Percentiles rank a stretch among this genome's conserved stretches.
phyloP scores from a whole-genome alignment of 2,329 filamentous ascomycete genomes.

The Venturiaceae sp. region DNA sequence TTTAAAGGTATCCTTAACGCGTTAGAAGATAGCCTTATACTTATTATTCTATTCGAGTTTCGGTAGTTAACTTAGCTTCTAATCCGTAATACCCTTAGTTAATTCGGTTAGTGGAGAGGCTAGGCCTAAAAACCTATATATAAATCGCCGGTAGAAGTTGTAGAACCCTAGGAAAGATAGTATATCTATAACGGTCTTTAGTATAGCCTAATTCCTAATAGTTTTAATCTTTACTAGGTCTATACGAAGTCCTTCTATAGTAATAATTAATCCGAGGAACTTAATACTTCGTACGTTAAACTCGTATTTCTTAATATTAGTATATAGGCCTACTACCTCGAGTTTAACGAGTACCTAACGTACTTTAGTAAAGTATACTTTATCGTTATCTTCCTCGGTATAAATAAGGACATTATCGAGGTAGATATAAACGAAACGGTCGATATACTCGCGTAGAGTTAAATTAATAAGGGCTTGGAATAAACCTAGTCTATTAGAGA shows the following conservation, averaged over 20 bases:
- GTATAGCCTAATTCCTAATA: slow-evolving; percentile 13
- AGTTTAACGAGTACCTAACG: slow-evolving; percentile 4
- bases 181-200: slow-evolving; percentile 10
- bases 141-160: slow-evolving; percentile 21
- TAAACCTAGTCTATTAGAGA: slow-evolving; percentile 10
- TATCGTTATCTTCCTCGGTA: slow-evolving; percentile 5
- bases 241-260: slow-evolving; percentile 15
- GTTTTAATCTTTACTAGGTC: slow-evolving; percentile 12
- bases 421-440: slow-evolving; percentile 15
- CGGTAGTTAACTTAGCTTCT: neutral
- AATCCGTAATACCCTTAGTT: slow-evolving; percentile 1
- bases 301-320: slow-evolving; percentile 15
- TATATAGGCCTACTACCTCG: slow-evolving; percentile 1
- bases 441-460: slow-evolving; percentile 12
- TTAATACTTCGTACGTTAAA: slow-evolving; percentile 19
- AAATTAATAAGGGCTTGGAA: slow-evolving; percentile 17
- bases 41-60: neutral
- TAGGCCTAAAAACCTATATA: slow-evolving; percentile 13
- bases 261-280: slow-evolving; percentile 16
- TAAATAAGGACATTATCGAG: slow-evolving; percentile 17
- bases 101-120: slow-evolving; percentile 11
- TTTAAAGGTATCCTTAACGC: slow-evolving; percentile 11
- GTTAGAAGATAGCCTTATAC: neutral
- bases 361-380: slow-evolving; percentile 2
- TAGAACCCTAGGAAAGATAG: slow-evolving; percentile 19